Evolutionary conservation across 2,329 filamentous ascomycete species (phyloP), one percentile per base, ranked within the genome.

Genomic region (Fusarium poae): DNA sequence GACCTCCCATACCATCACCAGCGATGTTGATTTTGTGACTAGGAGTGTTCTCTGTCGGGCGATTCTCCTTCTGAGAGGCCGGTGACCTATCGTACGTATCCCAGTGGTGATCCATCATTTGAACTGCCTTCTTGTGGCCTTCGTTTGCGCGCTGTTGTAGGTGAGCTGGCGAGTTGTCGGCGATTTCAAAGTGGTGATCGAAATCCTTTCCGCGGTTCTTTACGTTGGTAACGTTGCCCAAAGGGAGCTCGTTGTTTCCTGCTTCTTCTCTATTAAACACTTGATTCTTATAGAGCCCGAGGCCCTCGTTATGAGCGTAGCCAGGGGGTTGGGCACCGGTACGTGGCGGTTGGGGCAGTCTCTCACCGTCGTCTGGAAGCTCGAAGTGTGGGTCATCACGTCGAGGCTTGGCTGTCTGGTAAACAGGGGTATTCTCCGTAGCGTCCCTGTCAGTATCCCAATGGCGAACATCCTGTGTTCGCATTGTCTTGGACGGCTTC

Each of bases 371-470:
- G 76, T 98, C 94, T 55, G 88, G 84, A 74, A 97, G 87, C 65
- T 96, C 89, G 76, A 97, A 97, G 79, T 98, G 93, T 2, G 89
- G 82, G 76, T 94, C 90, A 73, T 97, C 92, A 42, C 89, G 92
- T 62, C 95, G 92, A 37, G 91, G 85, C 77, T 91, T 91, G 73
- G 85, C 82, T 37, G 88, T 84, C 34, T 86, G 83, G 16, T 88
- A 83, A 68, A 84, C 83, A 10, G 89, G 87, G 11, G 88, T 89
- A 37, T 87, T 84, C 37, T 79, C 78, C 44, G 87, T 55, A 23
- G 58, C 68, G 45, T 75, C 83, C 69, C 91, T 87, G 63, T 94
- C 90, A 48, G 91, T 89, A 72, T 90, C 91, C 88, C 92, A 97
- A 77, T 96, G 91, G 57, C 92, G 91, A 63, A 90, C 86, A 65